Evolutionary conservation across 2,329 filamentous ascomycete genomes (phyloP), one percentile per base, ranked within the genome.

Genomic region (Fusarium torulosum): DNA sequence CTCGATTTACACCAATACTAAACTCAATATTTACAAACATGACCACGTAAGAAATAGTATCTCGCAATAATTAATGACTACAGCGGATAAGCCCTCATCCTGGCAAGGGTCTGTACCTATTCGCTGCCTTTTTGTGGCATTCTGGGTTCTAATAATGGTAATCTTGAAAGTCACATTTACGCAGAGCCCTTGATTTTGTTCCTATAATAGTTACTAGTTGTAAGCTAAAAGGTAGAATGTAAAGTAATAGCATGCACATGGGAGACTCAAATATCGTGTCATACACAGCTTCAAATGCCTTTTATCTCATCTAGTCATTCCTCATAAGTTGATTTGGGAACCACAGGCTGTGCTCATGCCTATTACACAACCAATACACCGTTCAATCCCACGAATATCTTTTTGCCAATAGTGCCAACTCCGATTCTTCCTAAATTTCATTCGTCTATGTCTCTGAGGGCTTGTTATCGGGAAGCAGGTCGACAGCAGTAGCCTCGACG

Each of bases 241-340:
- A 4, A 19, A 27, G 20, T 9, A 21, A 41, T 10, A 33, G 7
- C 20, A 45, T 33, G 20, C n/a, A 27, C 8, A 7, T 25, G 7
- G 14, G 27, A 9, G 19, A 19, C 7, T 57, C 25, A 29, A n/a
- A 11, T 29, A 47, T 44, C 13, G 33, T 54, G 61, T 51, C 50
- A 11, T 56, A 63, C 54, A 67, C 44, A 27, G 25, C 55, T 42
- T 63, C 60, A 44, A 61, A 58, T 31, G 43, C 44, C 40, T 42
- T 68, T 47, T 61, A 60, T 46, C 35, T 55, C 64, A 53, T 72
- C 53, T 70, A 56, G 37, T 67, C 44, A 42, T 71, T 54, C 58
- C 59, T 67, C 59, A 33, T 71, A 53, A 61, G 52, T 71, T 64
- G 61, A 72, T 70, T 57, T 69, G 51, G 55, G 49, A 68, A 73